Percentiles rank a stretch among this genome's conserved stretches.
Conservation (phyloP, 257 asterid species). For the Capsicum pubescens region DNA sequence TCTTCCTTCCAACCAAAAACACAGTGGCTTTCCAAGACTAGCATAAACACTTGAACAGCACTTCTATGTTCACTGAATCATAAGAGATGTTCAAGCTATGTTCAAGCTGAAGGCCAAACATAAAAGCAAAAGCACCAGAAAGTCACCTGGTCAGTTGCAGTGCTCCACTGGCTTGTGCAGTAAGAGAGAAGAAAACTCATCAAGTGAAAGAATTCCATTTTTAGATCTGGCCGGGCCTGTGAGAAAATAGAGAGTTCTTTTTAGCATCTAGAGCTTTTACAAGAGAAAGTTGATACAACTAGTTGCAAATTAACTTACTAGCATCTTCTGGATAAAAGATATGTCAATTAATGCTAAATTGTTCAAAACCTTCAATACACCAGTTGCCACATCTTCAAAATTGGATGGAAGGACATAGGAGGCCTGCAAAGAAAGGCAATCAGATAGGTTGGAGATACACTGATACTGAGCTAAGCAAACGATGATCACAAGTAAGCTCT, state of each 20-base stretch:
- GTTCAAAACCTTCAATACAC: constrained; percentile 94
- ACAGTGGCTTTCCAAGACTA: constrained; percentile 8
- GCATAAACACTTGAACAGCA: neutral
- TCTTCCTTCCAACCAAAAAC: constrained; percentile 7
- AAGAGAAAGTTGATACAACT: neutral
- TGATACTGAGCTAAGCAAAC: neutral
- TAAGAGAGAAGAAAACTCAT: constrained; percentile 92
- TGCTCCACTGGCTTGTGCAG: constrained; percentile 91
- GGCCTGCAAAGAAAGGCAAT: constrained; percentile 53
- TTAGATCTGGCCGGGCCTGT: constrained; percentile 94
- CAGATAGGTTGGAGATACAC: constrained; percentile 11
- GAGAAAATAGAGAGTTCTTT: constrained; percentile 21
- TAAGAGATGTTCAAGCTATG: neutral
- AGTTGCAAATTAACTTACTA: constrained; percentile 54
- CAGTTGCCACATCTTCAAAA: constrained; percentile 97
- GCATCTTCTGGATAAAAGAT: constrained; percentile 87
- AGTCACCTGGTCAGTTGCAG: constrained; percentile 83
- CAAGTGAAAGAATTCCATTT: constrained; percentile 97
- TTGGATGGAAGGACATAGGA: constrained; percentile 85
- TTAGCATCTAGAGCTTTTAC: constrained; percentile 23
- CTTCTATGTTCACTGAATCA: neutral
- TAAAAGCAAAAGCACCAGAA: constrained; percentile 14
- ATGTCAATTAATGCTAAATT: constrained; percentile 91
- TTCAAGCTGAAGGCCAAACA: constrained; percentile 24
- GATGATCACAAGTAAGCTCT: constrained; percentile 4